Base-by-base conservation (phyloP, 495 filamentous ascomycete species). In the Oleoguttula mirabilis region DNA sequence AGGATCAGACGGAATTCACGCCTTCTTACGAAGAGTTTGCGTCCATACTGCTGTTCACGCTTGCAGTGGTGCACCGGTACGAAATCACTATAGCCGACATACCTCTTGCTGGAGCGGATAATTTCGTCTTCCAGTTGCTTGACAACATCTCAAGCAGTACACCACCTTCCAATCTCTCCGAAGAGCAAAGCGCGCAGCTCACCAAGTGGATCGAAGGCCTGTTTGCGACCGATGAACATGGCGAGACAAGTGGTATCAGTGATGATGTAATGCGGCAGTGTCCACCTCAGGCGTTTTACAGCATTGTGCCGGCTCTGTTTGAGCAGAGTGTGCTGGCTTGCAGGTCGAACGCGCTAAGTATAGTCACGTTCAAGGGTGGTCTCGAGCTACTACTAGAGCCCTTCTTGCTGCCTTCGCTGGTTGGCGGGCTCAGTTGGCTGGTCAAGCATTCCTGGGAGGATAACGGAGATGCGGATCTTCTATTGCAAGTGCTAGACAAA, bases 11-110 rank as follows among this genome's bases (percentile, higher is more conserved):
- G 25, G 90, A 98, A 57, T 90, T 90, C 52, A 88, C 95, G 56
- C 90, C 88, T 0, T 82, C 94, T 1, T 96, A 96, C 54, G 88
- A 96, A 49, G 92, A 98, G 47, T 98, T 96, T 45, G 85, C 87
- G 0, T 82, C 83, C 31, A 80, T 95, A 12, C 65, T 96, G 5
- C 71, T 96, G 2, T 66, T 98, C 1, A 71, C 94, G 0, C 62
- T 94, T 15, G 80, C 81, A 0, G 82, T 93, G 50, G 76, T 82
- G 41, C 75, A 90, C 52, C 86, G 92, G 12, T 95, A 93, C 54
- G 72, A 77, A 28, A 63, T 98, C 16, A 73, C 69, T 0, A 60
- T 68, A 1, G 60, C 72, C 15, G 86, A 94, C 35, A 63, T 94
- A 14, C 84, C 69, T 10, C 75, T 70, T 28, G 60, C 60, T 41